Evolutionary conservation across 805 yeast genomes (phyloP).

Genomic region (Hanseniaspora pseudoguilliermondii): DNA sequence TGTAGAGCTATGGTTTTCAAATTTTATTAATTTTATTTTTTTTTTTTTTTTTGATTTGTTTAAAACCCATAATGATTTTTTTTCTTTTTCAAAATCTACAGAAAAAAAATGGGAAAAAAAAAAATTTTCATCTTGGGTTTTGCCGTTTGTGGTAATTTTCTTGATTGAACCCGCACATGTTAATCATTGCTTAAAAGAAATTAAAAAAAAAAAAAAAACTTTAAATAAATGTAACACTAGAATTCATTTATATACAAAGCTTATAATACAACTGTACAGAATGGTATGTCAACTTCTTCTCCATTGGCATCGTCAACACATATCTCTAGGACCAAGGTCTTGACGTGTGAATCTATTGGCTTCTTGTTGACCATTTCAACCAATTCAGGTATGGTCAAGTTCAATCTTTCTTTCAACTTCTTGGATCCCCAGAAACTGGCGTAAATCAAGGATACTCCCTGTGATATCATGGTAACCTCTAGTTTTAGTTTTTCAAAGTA

Average conservation of each 20-base stretch:
- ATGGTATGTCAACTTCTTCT: constrained; percentile 94
- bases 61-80: background rate
- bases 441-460: constrained; percentile 77
- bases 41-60: background rate
- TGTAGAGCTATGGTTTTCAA: too few species aligned
- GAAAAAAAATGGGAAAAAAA: background rate
- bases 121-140: background rate
- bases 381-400: constrained; percentile 55
- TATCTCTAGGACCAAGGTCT: constrained; percentile 72
- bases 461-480: constrained; percentile 80
- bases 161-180: background rate
- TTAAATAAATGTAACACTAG: background rate
- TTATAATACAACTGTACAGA: constrained; percentile 50
- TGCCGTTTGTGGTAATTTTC: too few species aligned
- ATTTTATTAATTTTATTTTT: too few species aligned
- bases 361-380: constrained; percentile 79
- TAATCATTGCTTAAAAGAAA: background rate
- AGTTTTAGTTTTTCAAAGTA: constrained; percentile 75
- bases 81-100: background rate
- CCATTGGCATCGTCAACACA: constrained; percentile 86
- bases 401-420: constrained; percentile 67
- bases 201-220: background rate
- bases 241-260: background rate
- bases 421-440: constrained; percentile 91
- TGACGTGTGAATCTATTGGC: constrained; percentile 59